Evolutionary conservation across 164 flowering plant species (phyloP), one percentile per base, ranked within the genome.

Genomic region (Protea cynaroides): DNA sequence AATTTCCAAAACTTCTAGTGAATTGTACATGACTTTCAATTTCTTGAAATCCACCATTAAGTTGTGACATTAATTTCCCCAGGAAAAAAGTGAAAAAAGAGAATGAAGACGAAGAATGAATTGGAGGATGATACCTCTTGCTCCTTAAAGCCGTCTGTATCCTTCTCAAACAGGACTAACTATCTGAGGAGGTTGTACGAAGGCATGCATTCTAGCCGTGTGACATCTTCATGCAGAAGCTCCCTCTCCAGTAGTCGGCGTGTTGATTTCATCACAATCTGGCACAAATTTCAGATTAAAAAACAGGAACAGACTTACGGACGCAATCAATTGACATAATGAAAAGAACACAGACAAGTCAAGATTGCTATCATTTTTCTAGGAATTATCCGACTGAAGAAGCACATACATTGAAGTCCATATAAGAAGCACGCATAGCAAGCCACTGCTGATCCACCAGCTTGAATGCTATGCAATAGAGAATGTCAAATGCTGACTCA

Each of bases 241-340:
- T 88, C 92, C 56, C 81, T 79, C 74, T 88, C 92, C 65, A 86
- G 78, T 69, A 80, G 88, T 14, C 84, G 80, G 0, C 88, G 83
- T 25, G 95, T 88, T 25, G 95, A 70, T 73, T 88, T 88, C 90
- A 86, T 86, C 62, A 88, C 95, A 43, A 83, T 63, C 95, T 86
- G 74, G 17, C 13, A 23, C 18, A 25, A 56, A 14, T 49, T 6
- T 38, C 6, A 29, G 9, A 40, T 40, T 40, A 12, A 40, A 10
- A 40, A 3, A 40, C 1, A 40, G 2, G 14, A 29, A 2, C 34
- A 29, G 34, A 29, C 34, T 29, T 29, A 29, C 5, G 5, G 34
- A 29, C 34, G n/a, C n/a, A 29, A 29, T 29, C 34, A 29, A 29
- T 29, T 29, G 34, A 29, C 4, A 5, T 29, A 29, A 29, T 29